Evolutionary conservation across 1,139 yeast genomes (phyloP).

Genomic region (Yamadazyma diospyri): DNA sequence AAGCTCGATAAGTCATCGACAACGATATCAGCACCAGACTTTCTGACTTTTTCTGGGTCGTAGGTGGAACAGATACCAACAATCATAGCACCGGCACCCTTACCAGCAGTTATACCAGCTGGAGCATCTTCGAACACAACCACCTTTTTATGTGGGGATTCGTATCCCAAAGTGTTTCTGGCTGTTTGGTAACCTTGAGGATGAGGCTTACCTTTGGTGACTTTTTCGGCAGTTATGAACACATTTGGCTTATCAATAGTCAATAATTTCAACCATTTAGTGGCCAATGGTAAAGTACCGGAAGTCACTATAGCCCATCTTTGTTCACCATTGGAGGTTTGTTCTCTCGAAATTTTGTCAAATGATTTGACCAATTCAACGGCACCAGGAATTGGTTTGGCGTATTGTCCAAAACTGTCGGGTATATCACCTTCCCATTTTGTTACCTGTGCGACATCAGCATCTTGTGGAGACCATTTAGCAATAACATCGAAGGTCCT

Average conservation of each 20-base stretch:
- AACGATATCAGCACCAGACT: conserved; percentile 77
- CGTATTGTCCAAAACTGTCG: conserved; percentile 65
- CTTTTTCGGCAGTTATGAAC: conserved; percentile 79
- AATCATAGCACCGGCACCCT: conserved; percentile 78
- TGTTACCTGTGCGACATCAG: conserved; percentile 62
- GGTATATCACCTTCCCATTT: conserved; percentile 71
- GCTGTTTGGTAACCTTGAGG: conserved; percentile 78
- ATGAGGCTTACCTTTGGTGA: conserved; percentile 74
- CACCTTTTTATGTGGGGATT: conserved; percentile 43
- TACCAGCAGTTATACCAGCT: conserved; percentile 83
- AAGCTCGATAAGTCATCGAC: conserved; percentile 63
- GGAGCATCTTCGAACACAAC: conserved; percentile 88
- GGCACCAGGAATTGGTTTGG: conserved; percentile 75
- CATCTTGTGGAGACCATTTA: conserved; percentile 73
- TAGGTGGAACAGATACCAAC: conserved; percentile 84
- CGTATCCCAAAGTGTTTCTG: conserved; percentile 55
- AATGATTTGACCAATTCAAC: conserved; percentile 57
- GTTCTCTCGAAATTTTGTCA: conserved; percentile 34
- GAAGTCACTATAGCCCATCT: conserved; percentile 85
- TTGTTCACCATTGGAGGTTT: conserved; percentile 44
- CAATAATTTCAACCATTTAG: conserved; percentile 72
- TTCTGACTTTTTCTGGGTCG: conserved; percentile 62
- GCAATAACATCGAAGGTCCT: conserved; percentile 77
- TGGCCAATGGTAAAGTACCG: conserved; percentile 74
- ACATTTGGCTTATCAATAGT: conserved; percentile 61